phyloP scores from a whole-genome alignment of 2,329 filamentous ascomycete species.

The Myriosclerotinia curreyana region DNA sequence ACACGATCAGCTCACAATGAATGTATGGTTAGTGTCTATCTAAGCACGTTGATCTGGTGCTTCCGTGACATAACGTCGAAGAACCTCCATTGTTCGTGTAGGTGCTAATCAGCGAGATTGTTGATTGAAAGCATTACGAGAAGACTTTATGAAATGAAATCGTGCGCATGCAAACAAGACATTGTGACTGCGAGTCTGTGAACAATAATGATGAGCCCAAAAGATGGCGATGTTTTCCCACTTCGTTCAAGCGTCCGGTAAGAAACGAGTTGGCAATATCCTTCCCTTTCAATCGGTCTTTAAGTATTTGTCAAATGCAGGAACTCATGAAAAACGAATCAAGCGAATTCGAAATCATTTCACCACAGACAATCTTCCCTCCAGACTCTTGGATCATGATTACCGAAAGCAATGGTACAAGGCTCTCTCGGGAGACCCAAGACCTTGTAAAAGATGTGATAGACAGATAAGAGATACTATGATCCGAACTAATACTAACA shows the following conservation, averaged over 20 bases:
- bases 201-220: background rate
- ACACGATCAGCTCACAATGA: slow-evolving; percentile 94
- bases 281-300: background rate
- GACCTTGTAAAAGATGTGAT: background rate
- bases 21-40: slow-evolving; percentile 70
- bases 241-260: background rate
- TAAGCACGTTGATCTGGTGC: slow-evolving; percentile 32
- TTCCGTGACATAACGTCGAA: slow-evolving; percentile 29
- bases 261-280: slow-evolving; percentile 7
- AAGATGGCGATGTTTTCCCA: background rate
- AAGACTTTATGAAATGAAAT: background rate
- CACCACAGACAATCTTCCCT: background rate
- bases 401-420: background rate
- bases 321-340: background rate
- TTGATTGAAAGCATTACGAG: slow-evolving; percentile 2
- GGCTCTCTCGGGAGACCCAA: background rate
- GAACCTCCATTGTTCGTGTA: slow-evolving; percentile 29
- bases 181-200: background rate
- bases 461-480: slow-evolving; percentile 3
- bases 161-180: background rate
- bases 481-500: background rate
- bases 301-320: background rate
- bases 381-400: background rate
- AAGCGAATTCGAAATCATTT: background rate
- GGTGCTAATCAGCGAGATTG: background rate